phyloP scores from a whole-genome alignment of 805 yeast species.

The Saccharomycopsis babjevae region DNA sequence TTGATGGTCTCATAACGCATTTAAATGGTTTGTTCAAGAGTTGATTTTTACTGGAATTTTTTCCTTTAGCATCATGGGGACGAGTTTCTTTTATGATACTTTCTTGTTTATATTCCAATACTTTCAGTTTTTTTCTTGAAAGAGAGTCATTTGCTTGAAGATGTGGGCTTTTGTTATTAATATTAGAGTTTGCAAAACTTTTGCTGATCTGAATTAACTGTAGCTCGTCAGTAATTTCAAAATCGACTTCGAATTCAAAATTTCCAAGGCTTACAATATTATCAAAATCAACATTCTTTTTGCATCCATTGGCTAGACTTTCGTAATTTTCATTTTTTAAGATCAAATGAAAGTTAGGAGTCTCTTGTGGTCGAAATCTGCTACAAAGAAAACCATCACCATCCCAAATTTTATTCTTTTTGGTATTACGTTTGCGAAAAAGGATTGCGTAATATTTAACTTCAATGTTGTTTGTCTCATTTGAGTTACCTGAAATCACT shows the following conservation, averaged over 20 bases:
- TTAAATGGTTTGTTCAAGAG: neutral
- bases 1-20: neutral
- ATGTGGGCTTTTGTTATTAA: neutral
- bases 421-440: slow-evolving; percentile 61
- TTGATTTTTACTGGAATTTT: neutral
- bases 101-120: neutral
- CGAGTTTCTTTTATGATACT: neutral
- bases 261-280: slow-evolving; percentile 36
- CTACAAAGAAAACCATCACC: slow-evolving; percentile 57
- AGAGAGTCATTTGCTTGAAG: neutral
- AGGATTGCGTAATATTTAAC: slow-evolving; percentile 30
- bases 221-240: slow-evolving; percentile 26
- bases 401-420: slow-evolving; percentile 90
- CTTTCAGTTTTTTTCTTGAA: neutral
- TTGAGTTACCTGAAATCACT: neutral
- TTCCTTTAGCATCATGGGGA: neutral
- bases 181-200: neutral
- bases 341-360: neutral
- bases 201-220: slow-evolving; percentile 6
- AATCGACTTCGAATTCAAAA: slow-evolving; percentile 55
- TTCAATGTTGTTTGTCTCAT: neutral
- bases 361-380: slow-evolving; percentile 27
- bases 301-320: neutral
- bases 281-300: slow-evolving; percentile 2
- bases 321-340: neutral